These are phyloP conservation scores for Hirschfeldia incana DNA, from an alignment of 345 rosid genomes.

Conservation along the genomic window DNA sequence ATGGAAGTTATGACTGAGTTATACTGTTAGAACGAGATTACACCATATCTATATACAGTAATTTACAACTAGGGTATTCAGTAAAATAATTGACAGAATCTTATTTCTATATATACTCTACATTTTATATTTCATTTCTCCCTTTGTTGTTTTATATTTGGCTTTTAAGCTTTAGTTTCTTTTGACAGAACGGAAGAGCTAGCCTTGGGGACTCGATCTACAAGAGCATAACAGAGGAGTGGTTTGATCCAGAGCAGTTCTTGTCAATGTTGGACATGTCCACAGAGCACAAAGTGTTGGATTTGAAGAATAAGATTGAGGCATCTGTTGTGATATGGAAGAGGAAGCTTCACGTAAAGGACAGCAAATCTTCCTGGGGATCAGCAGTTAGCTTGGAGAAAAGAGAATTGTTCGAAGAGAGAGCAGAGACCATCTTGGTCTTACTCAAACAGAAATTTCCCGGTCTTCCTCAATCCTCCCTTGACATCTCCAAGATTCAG, in stretches of 20 bases:
- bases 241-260: conserved; percentile 73
- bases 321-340: conserved; percentile 88
- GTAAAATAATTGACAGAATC: background rate
- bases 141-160: background rate
- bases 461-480: conserved; percentile 74
- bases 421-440: conserved; percentile 71
- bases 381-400: conserved; percentile 84
- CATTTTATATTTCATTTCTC: background rate
- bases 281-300: conserved; percentile 74
- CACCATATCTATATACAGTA: no score
- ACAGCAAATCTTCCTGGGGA: conserved; percentile 80
- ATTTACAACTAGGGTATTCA: no score
- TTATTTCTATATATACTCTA: background rate
- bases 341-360: conserved; percentile 72
- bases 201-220: conserved; percentile 83
- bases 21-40: no score
- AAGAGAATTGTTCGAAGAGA: conserved; percentile 83
- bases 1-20: no score
- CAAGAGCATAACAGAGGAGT: conserved; percentile 75
- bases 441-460: conserved; percentile 78
- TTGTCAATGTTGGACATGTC: conserved; percentile 68
- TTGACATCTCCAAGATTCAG: conserved; percentile 81
- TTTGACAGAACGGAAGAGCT: conserved; percentile 64
- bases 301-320: conserved; percentile 82
- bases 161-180: background rate